These are phyloP conservation scores for Cladosporium sphaerospermum DNA, from an alignment of 2,329 filamentous ascomycete species.

Conservation along the genomic window DNA sequence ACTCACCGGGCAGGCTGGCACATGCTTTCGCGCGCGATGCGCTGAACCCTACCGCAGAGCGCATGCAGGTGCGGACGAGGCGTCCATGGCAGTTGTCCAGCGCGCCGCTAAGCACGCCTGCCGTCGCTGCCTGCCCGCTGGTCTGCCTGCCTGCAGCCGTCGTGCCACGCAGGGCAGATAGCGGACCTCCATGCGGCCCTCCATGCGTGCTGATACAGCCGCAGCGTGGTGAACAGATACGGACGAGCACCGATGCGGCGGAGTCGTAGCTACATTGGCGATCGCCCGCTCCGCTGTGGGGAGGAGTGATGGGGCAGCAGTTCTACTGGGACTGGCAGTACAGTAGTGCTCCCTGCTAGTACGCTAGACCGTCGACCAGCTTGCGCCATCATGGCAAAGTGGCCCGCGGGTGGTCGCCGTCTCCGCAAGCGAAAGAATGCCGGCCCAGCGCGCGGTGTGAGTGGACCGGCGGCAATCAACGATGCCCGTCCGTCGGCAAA, in stretches of 20 bases:
- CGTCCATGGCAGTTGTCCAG: slow-evolving; percentile 1
- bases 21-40: not conserved
- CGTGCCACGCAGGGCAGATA: not conserved
- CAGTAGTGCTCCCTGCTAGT: too few species aligned
- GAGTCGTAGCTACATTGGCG: not conserved
- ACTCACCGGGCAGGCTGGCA: slow-evolving; percentile 1
- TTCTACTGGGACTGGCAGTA: too few species aligned
- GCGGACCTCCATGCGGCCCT: not conserved
- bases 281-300: not conserved
- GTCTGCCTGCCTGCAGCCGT: slow-evolving; percentile 4
- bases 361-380: not conserved
- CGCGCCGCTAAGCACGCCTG: slow-evolving; percentile 3
- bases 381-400: not conserved
- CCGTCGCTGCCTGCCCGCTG: not conserved
- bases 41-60: not conserved
- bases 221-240: not conserved
- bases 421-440: slow-evolving; percentile 4
- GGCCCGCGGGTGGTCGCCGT: not conserved
- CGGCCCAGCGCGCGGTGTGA: slow-evolving; percentile 9
- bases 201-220: not conserved
- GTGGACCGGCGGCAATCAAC: slow-evolving; percentile 12
- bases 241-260: slow-evolving; percentile 2
- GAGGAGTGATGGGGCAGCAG: too few species aligned
- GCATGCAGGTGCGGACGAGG: slow-evolving; percentile 8
- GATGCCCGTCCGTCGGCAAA: slow-evolving; percentile 1